phyloP scores from a whole-genome alignment of 2,329 filamentous ascomycete genomes.

The Pseudogymnoascus sp. region DNA sequence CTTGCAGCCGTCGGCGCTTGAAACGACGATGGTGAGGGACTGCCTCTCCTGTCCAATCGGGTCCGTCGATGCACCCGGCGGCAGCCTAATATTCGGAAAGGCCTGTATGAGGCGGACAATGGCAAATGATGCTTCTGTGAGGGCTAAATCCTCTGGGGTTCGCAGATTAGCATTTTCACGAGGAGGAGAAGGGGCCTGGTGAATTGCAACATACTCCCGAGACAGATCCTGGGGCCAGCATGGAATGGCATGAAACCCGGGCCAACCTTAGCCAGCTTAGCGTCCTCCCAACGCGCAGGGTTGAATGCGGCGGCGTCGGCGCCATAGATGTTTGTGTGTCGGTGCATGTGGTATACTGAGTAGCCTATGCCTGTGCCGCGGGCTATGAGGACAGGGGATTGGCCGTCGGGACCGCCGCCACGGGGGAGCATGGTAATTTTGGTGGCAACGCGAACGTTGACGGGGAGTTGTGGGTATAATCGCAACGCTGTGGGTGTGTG shows the following conservation, averaged over 20 bases:
- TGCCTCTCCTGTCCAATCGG: slow-evolving; percentile 10
- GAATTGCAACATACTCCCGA: slow-evolving; percentile 19
- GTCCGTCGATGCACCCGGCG: not conserved
- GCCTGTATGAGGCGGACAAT: slow-evolving; percentile 21
- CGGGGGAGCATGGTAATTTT: slow-evolving; percentile 19
- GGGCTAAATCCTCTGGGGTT: slow-evolving; percentile 20
- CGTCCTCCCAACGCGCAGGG: slow-evolving; percentile 22
- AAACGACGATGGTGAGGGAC: slow-evolving; percentile 9
- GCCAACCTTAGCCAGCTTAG: not conserved
- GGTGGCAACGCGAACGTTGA: slow-evolving; percentile 17
- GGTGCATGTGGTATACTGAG: slow-evolving; percentile 19
- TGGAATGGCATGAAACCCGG: slow-evolving; percentile 25
- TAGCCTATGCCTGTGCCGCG: slow-evolving; percentile 17
- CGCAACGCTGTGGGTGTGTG: slow-evolving; percentile 16
- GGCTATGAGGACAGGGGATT: slow-evolving; percentile 18
- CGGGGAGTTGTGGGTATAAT: slow-evolving; percentile 19
- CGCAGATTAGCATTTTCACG: not conserved
- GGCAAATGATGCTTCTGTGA: slow-evolving; percentile 22
- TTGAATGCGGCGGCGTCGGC: slow-evolving; percentile 19
- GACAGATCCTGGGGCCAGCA: slow-evolving; percentile 24
- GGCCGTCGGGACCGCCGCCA: slow-evolving; percentile 21
- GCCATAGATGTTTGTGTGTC: slow-evolving; percentile 23
- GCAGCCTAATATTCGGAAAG: slow-evolving; percentile 12
- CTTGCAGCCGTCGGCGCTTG: slow-evolving; percentile 8
- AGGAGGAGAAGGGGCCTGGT: not conserved